Conservation (phyloP, 225 moss, liverwort and hornwort genomes). For the Pseudoscleropodium purum region DNA sequence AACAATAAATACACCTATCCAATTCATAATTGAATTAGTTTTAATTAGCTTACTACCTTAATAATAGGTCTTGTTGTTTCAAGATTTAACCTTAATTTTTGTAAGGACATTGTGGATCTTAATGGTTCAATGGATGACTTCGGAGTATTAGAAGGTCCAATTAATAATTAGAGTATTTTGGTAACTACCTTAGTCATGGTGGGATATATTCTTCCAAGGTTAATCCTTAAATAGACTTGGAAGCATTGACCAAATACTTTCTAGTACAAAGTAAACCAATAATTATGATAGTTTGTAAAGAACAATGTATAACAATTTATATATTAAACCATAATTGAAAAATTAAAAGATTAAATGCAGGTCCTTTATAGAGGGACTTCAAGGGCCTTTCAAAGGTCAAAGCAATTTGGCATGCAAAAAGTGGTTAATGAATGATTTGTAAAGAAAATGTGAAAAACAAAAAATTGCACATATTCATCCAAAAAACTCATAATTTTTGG, state of each 20-base stretch:
- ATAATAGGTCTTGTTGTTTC: rapidly evolving
- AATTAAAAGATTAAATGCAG: no score
- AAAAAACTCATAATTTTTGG: not conserved
- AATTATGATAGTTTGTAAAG: no score
- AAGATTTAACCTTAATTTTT: not conserved
- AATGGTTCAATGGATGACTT: not conserved
- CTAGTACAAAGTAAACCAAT: no score
- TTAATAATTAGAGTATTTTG: not conserved
- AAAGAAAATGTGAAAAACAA: rapidly evolving
- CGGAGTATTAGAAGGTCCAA: no score
- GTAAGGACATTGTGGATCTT: rapidly evolving
- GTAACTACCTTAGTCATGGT: not conserved
- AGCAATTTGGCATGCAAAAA: rapidly evolving
- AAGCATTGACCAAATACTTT: no score
- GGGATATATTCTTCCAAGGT: rapidly evolving
- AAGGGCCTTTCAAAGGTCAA: not conserved
- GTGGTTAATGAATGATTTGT: not conserved
- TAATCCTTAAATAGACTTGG: not conserved
- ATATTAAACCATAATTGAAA: no score
- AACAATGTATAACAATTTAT: no score
- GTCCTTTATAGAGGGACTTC: no score
- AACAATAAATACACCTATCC: rapidly evolving
- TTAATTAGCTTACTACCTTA: not conserved
- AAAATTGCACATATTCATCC: not conserved
- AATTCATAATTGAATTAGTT: not conserved